Percentiles rank a stretch among this genome's conserved stretches.
Evolutionary conservation across 495 filamentous ascomycete genomes (phyloP).

Genomic region (Recurvomyces mirabilis): DNA sequence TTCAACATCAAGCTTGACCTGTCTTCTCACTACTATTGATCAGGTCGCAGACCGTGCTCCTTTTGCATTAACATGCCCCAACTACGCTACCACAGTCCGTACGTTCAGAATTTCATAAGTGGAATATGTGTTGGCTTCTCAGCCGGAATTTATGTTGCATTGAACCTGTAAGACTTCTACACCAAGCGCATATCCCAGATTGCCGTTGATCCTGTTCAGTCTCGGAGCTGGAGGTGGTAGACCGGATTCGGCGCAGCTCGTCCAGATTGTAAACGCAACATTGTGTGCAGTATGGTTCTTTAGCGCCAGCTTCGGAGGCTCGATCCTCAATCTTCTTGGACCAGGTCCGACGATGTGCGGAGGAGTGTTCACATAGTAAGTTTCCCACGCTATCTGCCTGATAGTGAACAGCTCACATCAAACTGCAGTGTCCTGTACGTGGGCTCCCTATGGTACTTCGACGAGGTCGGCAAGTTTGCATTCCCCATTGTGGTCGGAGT

Average conservation of each 20-base stretch:
- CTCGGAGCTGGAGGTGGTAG: background rate
- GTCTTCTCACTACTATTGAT: no score
- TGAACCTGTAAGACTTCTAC: background rate
- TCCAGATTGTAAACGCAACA: background rate
- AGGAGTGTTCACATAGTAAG: background rate
- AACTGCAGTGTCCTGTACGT: slow-evolving; percentile 10
- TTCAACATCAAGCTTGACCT: no score
- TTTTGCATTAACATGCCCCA: no score
- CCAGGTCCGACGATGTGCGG: background rate
- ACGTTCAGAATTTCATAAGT: background rate
- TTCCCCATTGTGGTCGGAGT: slow-evolving; percentile 9
- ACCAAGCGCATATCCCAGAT: no score
- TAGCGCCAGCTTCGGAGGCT: background rate
- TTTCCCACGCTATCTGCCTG: no score
- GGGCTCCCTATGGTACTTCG: slow-evolving; percentile 20
- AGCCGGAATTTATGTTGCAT: background rate
- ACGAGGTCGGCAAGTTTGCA: slow-evolving; percentile 15
- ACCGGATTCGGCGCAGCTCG: background rate
- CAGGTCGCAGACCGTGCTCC: no score
- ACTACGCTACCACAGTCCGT: background rate
- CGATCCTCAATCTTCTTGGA: background rate
- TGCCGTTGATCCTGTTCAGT: no score
- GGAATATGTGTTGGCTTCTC: background rate
- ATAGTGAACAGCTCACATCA: background rate
- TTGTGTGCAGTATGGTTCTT: background rate